These are phyloP conservation scores for Colletotrichum brevisporum DNA, from an alignment of 2,329 filamentous ascomycete genomes.

Conservation along the genomic window DNA sequence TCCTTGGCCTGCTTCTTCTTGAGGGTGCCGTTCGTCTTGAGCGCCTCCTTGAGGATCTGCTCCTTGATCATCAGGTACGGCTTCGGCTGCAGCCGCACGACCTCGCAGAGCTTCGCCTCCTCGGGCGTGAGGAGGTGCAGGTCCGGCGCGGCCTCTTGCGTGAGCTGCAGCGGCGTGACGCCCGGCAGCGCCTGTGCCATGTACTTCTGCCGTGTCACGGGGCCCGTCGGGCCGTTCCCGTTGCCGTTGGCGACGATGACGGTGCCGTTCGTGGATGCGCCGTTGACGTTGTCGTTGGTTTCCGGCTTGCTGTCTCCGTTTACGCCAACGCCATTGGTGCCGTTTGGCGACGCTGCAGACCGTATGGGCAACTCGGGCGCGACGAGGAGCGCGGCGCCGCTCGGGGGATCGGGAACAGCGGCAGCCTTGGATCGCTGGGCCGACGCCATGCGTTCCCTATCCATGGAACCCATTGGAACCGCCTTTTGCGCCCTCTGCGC, in stretches of 20 bases:
- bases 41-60: conserved; percentile 88
- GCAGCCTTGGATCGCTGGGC: conserved; percentile 78
- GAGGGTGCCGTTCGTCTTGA: conserved; percentile 87
- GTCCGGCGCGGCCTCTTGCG: conserved; percentile 83
- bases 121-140: conserved; percentile 87
- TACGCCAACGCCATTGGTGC: conserved; percentile 45
- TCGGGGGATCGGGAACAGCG: conserved; percentile 75
- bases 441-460: conserved; percentile 82
- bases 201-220: conserved; percentile 65
- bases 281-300: conserved; percentile 68
- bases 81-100: conserved; percentile 89
- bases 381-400: conserved; percentile 82
- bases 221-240: conserved; percentile 47
- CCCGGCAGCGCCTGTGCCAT: conserved; percentile 71
- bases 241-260: conserved; percentile 56
- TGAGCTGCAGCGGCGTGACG: conserved; percentile 75
- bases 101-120: conserved; percentile 88
- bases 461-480: conserved; percentile 84
- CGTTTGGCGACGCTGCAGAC: conserved; percentile 53
- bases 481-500: conserved; percentile 78
- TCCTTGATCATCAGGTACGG: conserved; percentile 97
- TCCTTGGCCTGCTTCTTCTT: conserved; percentile 96
- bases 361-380: conserved; percentile 82
- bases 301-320: conserved; percentile 69
- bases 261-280: conserved; percentile 58